Conservation (phyloP, 2,329 filamentous ascomycete genomes). For the Fusarium sp. region DNA sequence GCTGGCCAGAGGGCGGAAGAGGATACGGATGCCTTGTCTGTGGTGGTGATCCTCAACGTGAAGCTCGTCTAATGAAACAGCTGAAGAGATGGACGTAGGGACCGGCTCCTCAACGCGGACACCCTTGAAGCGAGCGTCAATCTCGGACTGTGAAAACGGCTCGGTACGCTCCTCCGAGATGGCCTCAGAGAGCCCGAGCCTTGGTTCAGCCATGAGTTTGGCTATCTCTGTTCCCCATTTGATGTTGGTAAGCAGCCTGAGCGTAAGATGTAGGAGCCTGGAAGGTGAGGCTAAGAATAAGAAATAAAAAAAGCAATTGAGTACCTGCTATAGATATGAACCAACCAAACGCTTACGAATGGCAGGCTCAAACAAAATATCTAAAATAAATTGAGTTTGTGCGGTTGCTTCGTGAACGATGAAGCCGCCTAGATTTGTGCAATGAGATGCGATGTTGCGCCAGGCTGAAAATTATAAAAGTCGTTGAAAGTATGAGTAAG, state of each 20-base stretch:
- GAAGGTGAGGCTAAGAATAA: slow-evolving; percentile 22
- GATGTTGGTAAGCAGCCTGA: slow-evolving; percentile 43
- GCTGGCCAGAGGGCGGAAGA: slow-evolving; percentile 65
- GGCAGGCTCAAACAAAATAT: slow-evolving; percentile 22
- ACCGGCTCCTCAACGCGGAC: slow-evolving; percentile 59
- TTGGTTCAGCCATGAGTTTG: slow-evolving; percentile 59
- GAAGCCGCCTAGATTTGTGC: slow-evolving; percentile 31
- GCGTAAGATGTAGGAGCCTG: slow-evolving; percentile 27
- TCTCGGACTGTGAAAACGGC: slow-evolving; percentile 67
- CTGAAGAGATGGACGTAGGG: slow-evolving; percentile 52
- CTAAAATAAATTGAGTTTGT: slow-evolving; percentile 22
- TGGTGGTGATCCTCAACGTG: slow-evolving; percentile 64
- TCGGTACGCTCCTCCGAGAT: slow-evolving; percentile 66
- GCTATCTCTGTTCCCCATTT: slow-evolving; percentile 47
- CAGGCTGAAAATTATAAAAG: slow-evolving; percentile 36
- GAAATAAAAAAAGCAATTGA: slow-evolving; percentile 22
- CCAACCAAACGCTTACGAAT: slow-evolving; percentile 38
- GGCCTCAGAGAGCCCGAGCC: slow-evolving; percentile 52
- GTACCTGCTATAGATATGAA: slow-evolving; percentile 41
- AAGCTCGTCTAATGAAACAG: slow-evolving; percentile 65
- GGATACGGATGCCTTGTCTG: slow-evolving; percentile 66
- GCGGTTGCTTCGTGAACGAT: slow-evolving; percentile 29
- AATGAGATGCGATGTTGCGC: slow-evolving; percentile 34
- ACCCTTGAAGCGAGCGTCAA: slow-evolving; percentile 60
- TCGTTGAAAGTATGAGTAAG: slow-evolving; percentile 37